phyloP scores from a whole-genome alignment of 208 protist species.

The Herpetomonas samuelpessoai region DNA sequence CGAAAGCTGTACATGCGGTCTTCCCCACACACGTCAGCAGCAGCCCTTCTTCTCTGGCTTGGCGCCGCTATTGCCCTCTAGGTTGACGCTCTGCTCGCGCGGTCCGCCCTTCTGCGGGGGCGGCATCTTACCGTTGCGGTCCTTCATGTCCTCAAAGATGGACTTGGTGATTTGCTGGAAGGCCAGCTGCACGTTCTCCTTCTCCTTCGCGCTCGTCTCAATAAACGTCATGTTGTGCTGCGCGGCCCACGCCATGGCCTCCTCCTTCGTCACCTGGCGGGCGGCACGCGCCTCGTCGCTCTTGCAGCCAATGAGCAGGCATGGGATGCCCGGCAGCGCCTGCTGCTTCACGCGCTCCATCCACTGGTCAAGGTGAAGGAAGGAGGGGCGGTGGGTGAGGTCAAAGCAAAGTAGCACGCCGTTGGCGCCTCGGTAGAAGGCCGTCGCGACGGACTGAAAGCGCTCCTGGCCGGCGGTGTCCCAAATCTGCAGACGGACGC shows the following conservation, averaged over 20 bases:
- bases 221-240: conserved; percentile 88
- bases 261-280: conserved; percentile 83
- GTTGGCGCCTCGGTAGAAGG: conserved; percentile 93
- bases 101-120: conserved; percentile 28
- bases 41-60: conserved; percentile 26
- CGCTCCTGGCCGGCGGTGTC: conserved; percentile 92
- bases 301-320: conserved; percentile 97
- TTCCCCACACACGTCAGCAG: no score
- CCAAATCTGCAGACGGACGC: conserved; percentile 91
- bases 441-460: conserved; percentile 90
- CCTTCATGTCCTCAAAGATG: conserved; percentile 90
- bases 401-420: conserved; percentile 97
- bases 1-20: no score
- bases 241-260: conserved; percentile 80
- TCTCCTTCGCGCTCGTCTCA: conserved; percentile 92
- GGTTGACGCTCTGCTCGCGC: conserved; percentile 58
- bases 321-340: conserved; percentile 89
- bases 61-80: conserved; percentile 23
- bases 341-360: conserved; percentile 96
- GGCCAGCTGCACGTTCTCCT: conserved; percentile 88
- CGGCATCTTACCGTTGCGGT: conserved; percentile 58
- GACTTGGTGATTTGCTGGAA: conserved; percentile 90
- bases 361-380: conserved; percentile 96
- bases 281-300: conserved; percentile 89
- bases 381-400: conserved; percentile 96